Evolutionary conservation across 768 basidiomycete genomes (phyloP), one percentile per base, ranked within the genome.

Genomic region (Boletus fagicola): DNA sequence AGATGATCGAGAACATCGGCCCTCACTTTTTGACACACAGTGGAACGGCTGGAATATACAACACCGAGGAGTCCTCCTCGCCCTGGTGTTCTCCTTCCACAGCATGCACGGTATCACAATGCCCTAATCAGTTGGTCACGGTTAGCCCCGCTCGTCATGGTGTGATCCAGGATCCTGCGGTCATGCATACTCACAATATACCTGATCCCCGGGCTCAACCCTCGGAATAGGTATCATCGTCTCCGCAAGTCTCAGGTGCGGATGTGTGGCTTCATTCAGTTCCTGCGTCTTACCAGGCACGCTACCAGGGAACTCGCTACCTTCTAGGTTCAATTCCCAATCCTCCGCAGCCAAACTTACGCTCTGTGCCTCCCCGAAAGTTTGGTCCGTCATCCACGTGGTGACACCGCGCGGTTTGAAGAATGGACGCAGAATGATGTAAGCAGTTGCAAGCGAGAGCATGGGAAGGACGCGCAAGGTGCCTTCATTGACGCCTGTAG

Each of bases 351-450:
- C 72, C 40, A 84, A 63, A 46, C 60, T 62, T n/a, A 46, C 45
- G 56, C 36, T 77, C 67, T 54, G 51, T 13, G 36, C n/a, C 28
- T 16, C 31, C 13, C 5, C 66, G 67, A 24, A 18, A 11, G 45
- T 28, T 20, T 31, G 35, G 8, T 35, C 35, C 5, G 31, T 28
- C 49, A 18, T 53, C 49, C 15, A 2, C 12, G 22, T 11, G 62
- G 52, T 33, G 20, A 63, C 54, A 15, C 35, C 20, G 7, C 63
- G 60, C 5, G 76, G 78, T 49, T 74, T 76, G 78, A 90, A 88
- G 73, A 88, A 85, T 0, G 87, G 87, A 10, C 87, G 80, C 0
- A 88, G 76, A 20, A 88, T 74, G 55, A 81, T 71, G 59, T 90
- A 89, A 0, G 86, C 80, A 0, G 83, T 78, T 8, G 83, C 72